Evolutionary conservation across 805 yeast genomes (phyloP), one percentile per base, ranked within the genome.

Genomic region (Kodamaea nitidulidarum): DNA sequence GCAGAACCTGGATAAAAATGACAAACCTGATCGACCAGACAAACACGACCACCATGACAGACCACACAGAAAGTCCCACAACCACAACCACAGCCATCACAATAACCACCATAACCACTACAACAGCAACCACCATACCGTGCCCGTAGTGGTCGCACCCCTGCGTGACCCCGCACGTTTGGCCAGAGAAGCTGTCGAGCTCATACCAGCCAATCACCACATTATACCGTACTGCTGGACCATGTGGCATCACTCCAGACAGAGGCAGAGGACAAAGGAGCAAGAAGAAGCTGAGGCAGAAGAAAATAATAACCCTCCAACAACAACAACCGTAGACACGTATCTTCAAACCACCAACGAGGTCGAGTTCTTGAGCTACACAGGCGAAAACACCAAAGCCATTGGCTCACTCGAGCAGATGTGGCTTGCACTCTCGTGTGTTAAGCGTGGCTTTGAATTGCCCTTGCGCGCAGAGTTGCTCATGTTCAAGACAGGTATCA

Each of bases 401-500:
- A 68, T 76, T 36, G 75, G 67, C 11, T 59, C 77, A 3, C 51
- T 76, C 18, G 81, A 77, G 51, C 79, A 77, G 50, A 58, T 76
- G 59, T 76, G 80, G 80, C 49, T 61, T 46, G 53, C 70, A 25
- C 47, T 75, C 26, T 43, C 67, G 7, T 55, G 58, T 18, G 49
- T 77, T 41, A 70, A 67, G 46, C 58, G 55, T 28, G 55, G 73
- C 1, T 54, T 54, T 36, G 67, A 65, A 28, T 56, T 73, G 41
- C 58, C 63, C 14, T 55, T 58, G 34, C 78, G 78, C 15, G 65
- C 78, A 17, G 83, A 79, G 52, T 64, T 73, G 39, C 73, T 77
- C 43, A 56, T 80, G 7, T 80, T 80, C 60, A 77, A 78, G 47
- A 61, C 70, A 22, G 82, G 81, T 2, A 68, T 78, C 26, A 73